A percentile compares a stretch with the other conserved stretches of the same genome.
Evolutionary conservation across 306 rosid genomes (phyloP).

Genomic region (Argentina anserina): DNA sequence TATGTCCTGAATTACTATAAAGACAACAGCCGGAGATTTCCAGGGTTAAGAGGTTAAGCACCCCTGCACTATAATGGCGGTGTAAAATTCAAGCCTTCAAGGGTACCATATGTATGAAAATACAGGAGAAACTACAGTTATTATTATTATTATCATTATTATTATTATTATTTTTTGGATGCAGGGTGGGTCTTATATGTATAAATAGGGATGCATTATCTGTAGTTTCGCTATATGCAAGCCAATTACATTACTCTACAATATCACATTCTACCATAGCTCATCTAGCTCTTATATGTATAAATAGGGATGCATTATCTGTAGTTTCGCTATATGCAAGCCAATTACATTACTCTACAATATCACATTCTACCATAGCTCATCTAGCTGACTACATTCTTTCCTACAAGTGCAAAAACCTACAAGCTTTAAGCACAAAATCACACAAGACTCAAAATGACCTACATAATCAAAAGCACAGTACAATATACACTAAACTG

Average conservation of each 20-base stretch:
- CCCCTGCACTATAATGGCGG: conserved; percentile 14
- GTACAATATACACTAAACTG: neutral
- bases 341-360: neutral
- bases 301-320: neutral
- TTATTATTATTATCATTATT: neutral
- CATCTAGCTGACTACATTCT: neutral
- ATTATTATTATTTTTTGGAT: neutral
- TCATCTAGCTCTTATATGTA: neutral
- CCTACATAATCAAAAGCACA: neutral
- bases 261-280: neutral
- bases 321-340: neutral
- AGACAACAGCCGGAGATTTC: neutral
- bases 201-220: neutral
- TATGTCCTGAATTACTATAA: conserved; percentile 34
- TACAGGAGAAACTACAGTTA: neutral
- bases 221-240: neutral
- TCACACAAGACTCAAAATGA: neutral
- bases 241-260: neutral
- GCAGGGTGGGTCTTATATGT: neutral
- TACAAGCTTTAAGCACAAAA: neutral
- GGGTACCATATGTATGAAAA: conserved; percentile 1
- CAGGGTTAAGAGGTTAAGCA: neutral
- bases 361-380: neutral
- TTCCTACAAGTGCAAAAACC: neutral
- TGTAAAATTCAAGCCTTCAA: conserved; percentile 13